These are phyloP conservation scores for Lasiosphaeriaceae sp. DNA, from an alignment of 495 filamentous ascomycete species.

Conservation along the genomic window DNA sequence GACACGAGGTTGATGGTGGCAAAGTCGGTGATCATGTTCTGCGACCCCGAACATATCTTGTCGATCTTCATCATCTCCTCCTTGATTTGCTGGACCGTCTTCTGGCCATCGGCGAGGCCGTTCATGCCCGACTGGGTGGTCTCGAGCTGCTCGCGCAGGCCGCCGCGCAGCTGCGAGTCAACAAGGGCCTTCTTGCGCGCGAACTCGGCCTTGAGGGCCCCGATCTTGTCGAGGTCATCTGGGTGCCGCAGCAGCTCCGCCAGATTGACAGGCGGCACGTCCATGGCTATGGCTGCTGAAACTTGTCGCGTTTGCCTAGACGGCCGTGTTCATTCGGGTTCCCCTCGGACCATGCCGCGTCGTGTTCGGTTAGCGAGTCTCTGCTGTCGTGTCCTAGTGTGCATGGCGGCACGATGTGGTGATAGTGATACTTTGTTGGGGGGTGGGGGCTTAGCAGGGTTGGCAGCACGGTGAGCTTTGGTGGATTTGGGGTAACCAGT, in stretches of 20 bases:
- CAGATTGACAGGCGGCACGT: conserved; percentile 61
- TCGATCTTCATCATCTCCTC: conserved; percentile 99
- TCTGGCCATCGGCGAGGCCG: conserved; percentile 79
- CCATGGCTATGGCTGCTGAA: conserved; percentile 37
- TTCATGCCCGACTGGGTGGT: conserved; percentile 89
- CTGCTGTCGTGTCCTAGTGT: not conserved
- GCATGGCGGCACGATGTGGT: not conserved
- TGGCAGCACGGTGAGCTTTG: no score
- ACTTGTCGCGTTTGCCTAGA: conserved; percentile 1
- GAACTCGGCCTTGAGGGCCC: conserved; percentile 86
- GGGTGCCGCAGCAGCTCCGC: conserved; percentile 67
- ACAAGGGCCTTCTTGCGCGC: conserved; percentile 87
- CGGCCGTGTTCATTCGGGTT: conserved; percentile 4
- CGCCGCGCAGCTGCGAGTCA: conserved; percentile 82
- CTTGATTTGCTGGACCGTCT: conserved; percentile 81
- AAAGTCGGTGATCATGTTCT: conserved; percentile 95
- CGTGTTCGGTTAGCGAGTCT: not conserved
- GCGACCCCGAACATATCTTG: conserved; percentile 91
- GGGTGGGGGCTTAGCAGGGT: no score
- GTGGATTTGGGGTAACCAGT: no score
- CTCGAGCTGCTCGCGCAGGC: conserved; percentile 84
- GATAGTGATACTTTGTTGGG: conserved; percentile 1
- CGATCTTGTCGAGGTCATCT: conserved; percentile 94
- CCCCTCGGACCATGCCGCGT: conserved; percentile 13
- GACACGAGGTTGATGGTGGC: conserved; percentile 92